Conservation (phyloP, 2,329 filamentous ascomycete species). For the Penicillium hordei region DNA sequence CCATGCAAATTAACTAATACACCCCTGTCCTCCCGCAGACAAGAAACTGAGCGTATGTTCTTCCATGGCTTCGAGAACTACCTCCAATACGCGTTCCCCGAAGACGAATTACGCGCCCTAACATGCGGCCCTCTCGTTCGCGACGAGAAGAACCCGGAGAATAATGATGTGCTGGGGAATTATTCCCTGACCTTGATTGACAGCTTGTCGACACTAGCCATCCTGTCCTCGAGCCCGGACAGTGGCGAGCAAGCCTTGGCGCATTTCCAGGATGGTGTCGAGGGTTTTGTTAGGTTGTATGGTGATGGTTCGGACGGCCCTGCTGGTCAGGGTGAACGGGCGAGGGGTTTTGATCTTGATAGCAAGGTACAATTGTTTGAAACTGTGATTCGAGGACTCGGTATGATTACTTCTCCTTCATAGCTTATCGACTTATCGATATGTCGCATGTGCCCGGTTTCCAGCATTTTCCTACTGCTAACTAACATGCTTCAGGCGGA, state of each 20-base stretch:
- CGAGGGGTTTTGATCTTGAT: conserved; percentile 86
- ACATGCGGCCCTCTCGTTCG: conserved; percentile 81
- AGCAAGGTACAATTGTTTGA: conserved; percentile 99
- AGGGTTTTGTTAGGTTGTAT: conserved; percentile 74
- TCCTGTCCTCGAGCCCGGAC: conserved; percentile 68
- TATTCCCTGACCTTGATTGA: conserved; percentile 96
- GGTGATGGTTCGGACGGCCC: conserved; percentile 75
- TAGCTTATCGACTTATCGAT: not conserved
- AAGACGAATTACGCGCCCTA: conserved; percentile 89
- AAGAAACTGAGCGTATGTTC: conserved; percentile 69
- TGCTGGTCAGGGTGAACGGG: conserved; percentile 68
- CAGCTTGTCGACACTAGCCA: conserved; percentile 88
- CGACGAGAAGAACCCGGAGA: conserved; percentile 75
- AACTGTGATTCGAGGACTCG: conserved; percentile 83
- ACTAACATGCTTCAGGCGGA: conserved; percentile 57
- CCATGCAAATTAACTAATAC: not conserved
- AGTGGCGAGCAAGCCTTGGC: conserved; percentile 62
- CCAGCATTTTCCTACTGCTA: not conserved
- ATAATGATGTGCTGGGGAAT: conserved; percentile 95
- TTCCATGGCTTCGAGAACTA: conserved; percentile 97
- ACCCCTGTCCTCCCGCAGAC: conserved; percentile 26
- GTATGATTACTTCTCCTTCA: conserved; percentile 24
- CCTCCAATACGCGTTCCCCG: conserved; percentile 88
- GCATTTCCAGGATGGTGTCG: conserved; percentile 79
- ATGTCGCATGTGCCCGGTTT: not conserved